Conservation (phyloP, 129 eudicot species). For the Flaveria trinervia region DNA sequence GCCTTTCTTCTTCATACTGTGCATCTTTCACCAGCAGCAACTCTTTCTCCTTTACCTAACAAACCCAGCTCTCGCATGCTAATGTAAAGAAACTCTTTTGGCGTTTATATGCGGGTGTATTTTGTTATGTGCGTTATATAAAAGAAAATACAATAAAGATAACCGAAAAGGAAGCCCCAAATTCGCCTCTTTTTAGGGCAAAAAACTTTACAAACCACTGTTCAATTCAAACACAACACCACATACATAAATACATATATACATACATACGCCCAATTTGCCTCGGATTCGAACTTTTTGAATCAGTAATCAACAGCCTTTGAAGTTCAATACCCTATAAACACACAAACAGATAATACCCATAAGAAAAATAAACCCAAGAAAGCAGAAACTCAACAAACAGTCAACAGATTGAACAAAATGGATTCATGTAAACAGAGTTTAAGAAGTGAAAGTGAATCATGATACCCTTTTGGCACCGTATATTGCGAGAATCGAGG, state of each 20-base stretch:
- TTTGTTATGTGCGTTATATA: constrained; percentile 17
- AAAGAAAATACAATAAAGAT: constrained; percentile 14
- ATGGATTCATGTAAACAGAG: not conserved
- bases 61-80: constrained; percentile 61
- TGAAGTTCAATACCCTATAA: constrained; percentile 31
- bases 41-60: constrained; percentile 31
- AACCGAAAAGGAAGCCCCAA: constrained; percentile 37
- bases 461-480: constrained; percentile 5
- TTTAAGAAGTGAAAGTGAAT: not conserved
- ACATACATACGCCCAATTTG: constrained; percentile 23
- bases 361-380: constrained; percentile 3
- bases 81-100: constrained; percentile 46
- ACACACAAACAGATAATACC: constrained; percentile 3
- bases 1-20: constrained; percentile 60
- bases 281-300: constrained; percentile 53
- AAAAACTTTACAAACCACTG: constrained; percentile 53
- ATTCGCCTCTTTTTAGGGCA: constrained; percentile 38
- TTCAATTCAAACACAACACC: constrained; percentile 44
- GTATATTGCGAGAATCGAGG: constrained; percentile 39
- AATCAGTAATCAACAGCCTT: constrained; percentile 25
- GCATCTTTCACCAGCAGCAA: constrained; percentile 36
- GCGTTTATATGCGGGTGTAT: constrained; percentile 32
- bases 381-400: not conserved
- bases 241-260: not conserved
- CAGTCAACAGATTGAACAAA: not conserved